Base-by-base conservation (phyloP, 148 eudicot species). In the Arbutus unedo region DNA sequence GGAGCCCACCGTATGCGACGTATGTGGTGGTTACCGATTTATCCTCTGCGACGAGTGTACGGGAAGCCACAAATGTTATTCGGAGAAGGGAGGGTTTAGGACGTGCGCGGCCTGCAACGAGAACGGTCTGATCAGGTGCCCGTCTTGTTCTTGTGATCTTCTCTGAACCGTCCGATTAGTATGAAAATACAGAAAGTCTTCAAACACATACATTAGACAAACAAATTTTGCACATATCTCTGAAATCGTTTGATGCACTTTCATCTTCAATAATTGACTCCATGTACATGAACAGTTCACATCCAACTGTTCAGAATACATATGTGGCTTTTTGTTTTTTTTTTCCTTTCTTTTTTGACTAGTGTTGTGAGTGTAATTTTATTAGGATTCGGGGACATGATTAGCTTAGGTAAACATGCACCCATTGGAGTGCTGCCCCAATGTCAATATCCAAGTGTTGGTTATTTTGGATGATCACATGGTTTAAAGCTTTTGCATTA, bases 41-140 rank as follows among this genome's bases (percentile, higher is more conserved):
- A 70, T 92, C 49, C 81, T 95, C 18, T 95, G 98, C 83, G 82
- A 54, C 47, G 91, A 91, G n/a, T 95, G 98, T 56, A 83, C 77
- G 73, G 98, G 98, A 5, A 92, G 98, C 84, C 92, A 88, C 66
- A 95, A 91, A 75, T 82, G 88, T 25, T 93, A 85, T 49, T 88
- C 85, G 25, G 93, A 89, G 53, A 93, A 90, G 74, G 82, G 83
- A 0, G 96, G 96, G 62, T 93, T 92, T 81, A 88, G 89, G 81
- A 83, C 86, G 21, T 95, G 98, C 74, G 38, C 68, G 45, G 82
- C 79, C 83, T 95, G 98, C 77, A 92, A 93, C 74, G 92, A 89
- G 85, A 93, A 92, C 83, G 98, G 98, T 53, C 82, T 95, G 83
- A 79, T 93, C 85, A 87, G 94, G 88, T 95, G 98, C 89, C 89